phyloP scores from a whole-genome alignment of 371 early-diverging fungal genomes.

The Basidiobolus meristosporus region DNA sequence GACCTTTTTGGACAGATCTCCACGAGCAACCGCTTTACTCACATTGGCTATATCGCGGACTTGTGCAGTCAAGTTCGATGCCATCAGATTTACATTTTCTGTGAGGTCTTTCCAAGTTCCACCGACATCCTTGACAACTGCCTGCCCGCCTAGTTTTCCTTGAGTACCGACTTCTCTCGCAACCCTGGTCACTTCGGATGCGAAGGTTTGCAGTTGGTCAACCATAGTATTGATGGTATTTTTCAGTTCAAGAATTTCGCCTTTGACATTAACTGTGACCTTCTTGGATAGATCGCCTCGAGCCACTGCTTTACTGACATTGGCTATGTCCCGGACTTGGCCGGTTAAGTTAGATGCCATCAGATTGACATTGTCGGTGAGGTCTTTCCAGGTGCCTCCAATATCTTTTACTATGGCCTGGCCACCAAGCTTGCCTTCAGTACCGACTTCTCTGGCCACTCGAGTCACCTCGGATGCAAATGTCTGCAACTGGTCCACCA shows the following conservation, averaged over 20 bases:
- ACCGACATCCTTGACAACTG: too few relatives aligned
- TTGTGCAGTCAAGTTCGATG: too few relatives aligned
- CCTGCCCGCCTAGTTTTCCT: constrained; percentile 22
- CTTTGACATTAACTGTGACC: constrained; percentile 19
- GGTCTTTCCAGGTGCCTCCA: too few relatives aligned
- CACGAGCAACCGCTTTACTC: constrained; percentile 19
- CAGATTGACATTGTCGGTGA: too few relatives aligned
- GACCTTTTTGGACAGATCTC: constrained; percentile 34
- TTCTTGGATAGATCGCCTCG: constrained; percentile 21
- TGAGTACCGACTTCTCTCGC: constrained; percentile 26
- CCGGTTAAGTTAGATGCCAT: too few relatives aligned
- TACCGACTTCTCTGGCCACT: too few relatives aligned
- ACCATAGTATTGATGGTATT: constrained; percentile 23
- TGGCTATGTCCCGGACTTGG: constrained; percentile 32
- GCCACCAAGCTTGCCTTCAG: too few relatives aligned
- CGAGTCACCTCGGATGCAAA: too few relatives aligned
- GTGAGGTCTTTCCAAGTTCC: too few relatives aligned
- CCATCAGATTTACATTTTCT: too few relatives aligned
- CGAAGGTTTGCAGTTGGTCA: constrained; percentile 26
- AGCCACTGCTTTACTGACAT: constrained; percentile 28
- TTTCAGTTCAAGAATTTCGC: constrained; percentile 17
- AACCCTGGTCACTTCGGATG: constrained; percentile 29
- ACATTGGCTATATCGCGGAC: too few relatives aligned
- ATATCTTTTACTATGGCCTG: too few relatives aligned
- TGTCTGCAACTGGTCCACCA: constrained; percentile 24